Base-by-base conservation (phyloP, 768 basidiomycete species). In the Porphyrellus cyaneotinctus region DNA sequence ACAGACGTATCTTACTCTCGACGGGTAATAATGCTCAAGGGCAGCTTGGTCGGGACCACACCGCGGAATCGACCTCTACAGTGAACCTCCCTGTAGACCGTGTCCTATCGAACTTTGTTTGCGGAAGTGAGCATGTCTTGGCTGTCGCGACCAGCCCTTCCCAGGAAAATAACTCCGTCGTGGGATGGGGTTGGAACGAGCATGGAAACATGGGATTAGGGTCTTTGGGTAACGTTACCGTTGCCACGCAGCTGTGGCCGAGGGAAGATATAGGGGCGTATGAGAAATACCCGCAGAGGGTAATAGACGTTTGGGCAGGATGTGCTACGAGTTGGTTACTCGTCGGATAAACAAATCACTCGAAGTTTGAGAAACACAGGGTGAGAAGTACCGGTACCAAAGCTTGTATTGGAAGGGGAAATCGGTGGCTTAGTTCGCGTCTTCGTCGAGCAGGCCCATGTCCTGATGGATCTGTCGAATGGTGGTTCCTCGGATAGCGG, bases 141-240 rank as follows among this genome's bases (percentile, higher is more conserved):
- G 70, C 70, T 17, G 59, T 75, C 2, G 51, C 54, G 46, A 46
- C 57, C 5, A 47, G 38, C n/a, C 39, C 50, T 23, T 30, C 38
- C 13, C 56, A 60, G 1, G 78, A 80, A 57, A 31, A 37, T 5
- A 26, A 47, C 22, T 41, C 53, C 10, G 78, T 94, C 0, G 89
- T 83, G 81, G 89, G 83, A 0, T 97, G 95, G 91, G 95, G 95
- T 0, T 98, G 95, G 95, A 98, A 97, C 67, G 95, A 98, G 68
- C 95, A 97, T 65, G 95, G 95, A 8, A 98, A 97, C 68, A 74
- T 97, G 24, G 93, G 90, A 0, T 63, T 82, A 22, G 86, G 84
- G 0, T 73, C 76, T 32, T 81, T 80, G 5, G 70, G 75, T 4
- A 85, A 93, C 59, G 68, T 80, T 10, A 54, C 61, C 8, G 24